Evolutionary conservation across 768 basidiomycete genomes (phyloP).

Genomic region (Guyanaporus albipodus): DNA sequence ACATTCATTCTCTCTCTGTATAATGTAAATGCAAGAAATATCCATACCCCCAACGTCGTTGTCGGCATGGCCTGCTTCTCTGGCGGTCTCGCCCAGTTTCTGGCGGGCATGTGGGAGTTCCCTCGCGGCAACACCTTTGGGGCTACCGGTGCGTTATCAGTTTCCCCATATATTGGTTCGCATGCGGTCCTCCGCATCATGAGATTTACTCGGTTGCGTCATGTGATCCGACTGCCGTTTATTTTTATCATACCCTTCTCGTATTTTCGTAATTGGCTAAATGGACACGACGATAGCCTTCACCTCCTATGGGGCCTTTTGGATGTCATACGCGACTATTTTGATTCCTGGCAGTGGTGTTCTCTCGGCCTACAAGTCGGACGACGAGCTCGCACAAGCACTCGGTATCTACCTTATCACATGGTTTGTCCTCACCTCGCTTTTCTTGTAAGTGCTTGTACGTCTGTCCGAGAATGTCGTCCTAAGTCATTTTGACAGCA

Average conservation of each 20-base stretch:
- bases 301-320: conserved; percentile 82
- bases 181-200: background rate
- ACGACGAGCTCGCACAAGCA: conserved; percentile 47
- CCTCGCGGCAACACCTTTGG: conserved; percentile 66
- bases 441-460: conserved; percentile 51
- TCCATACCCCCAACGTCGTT: conserved; percentile 61
- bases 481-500: conserved; percentile 23
- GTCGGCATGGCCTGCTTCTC: conserved; percentile 84
- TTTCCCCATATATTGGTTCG: no score
- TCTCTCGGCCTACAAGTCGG: conserved; percentile 42
- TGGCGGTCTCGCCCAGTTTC: conserved; percentile 80
- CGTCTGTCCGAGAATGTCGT: background rate
- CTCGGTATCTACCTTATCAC: conserved; percentile 70
- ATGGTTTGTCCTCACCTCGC: conserved; percentile 71
- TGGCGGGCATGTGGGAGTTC: conserved; percentile 91
- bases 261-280: background rate
- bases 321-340: conserved; percentile 78
- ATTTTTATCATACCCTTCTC: background rate
- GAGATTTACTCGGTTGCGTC: background rate
- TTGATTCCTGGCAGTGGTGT: conserved; percentile 70
- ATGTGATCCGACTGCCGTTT: background rate
- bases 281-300: conserved; percentile 55
- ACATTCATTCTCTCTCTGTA: conserved; percentile 75
- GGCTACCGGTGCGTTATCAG: conserved; percentile 59
- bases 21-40: conserved; percentile 56